Percentiles rank a stretch among this genome's conserved stretches.
Conservation (phyloP, 768 basidiomycete species). For the Cystobasidiopsis lactophilus region DNA sequence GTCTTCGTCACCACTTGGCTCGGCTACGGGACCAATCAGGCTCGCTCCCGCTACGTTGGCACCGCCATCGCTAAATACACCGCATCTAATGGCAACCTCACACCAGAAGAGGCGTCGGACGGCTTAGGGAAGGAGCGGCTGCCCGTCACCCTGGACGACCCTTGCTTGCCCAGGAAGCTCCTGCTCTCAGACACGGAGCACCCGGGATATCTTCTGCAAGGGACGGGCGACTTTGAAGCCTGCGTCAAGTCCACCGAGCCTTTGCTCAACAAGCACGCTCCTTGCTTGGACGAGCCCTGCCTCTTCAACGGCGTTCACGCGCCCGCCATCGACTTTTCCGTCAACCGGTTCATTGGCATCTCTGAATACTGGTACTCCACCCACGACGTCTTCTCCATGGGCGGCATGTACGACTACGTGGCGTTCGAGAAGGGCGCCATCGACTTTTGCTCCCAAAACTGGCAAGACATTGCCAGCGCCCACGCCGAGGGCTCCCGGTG, state of each 20-base stretch:
- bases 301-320: slow-evolving; percentile 87
- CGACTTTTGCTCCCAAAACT: slow-evolving; percentile 57
- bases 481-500: slow-evolving; percentile 34
- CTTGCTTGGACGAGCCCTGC: slow-evolving; percentile 66
- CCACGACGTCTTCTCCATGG: slow-evolving; percentile 71
- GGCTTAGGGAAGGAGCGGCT: slow-evolving; percentile 6
- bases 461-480: slow-evolving; percentile 49
- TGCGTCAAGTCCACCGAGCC: slow-evolving; percentile 52
- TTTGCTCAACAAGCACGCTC: slow-evolving; percentile 59
- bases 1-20: slow-evolving; percentile 98
- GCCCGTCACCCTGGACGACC: slow-evolving; percentile 40
- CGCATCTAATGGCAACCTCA: slow-evolving; percentile 9
- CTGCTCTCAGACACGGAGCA: slow-evolving; percentile 40
- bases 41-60: slow-evolving; percentile 76
- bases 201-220: slow-evolving; percentile 42
- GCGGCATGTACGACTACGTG: slow-evolving; percentile 85
- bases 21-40: slow-evolving; percentile 93
- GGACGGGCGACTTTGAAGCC: slow-evolving; percentile 73
- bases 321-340: slow-evolving; percentile 79
- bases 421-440: slow-evolving; percentile 86
- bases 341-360: slow-evolving; percentile 83
- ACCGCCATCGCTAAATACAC: slow-evolving; percentile 30
- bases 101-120: slow-evolving; percentile 3
- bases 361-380: slow-evolving; percentile 99
- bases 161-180: slow-evolving; percentile 68